A percentile compares a stretch with the other conserved stretches of the same genome.
Conservation (phyloP, 2,329 filamentous ascomycete species). For the Macrophomina phaseolina region DNA sequence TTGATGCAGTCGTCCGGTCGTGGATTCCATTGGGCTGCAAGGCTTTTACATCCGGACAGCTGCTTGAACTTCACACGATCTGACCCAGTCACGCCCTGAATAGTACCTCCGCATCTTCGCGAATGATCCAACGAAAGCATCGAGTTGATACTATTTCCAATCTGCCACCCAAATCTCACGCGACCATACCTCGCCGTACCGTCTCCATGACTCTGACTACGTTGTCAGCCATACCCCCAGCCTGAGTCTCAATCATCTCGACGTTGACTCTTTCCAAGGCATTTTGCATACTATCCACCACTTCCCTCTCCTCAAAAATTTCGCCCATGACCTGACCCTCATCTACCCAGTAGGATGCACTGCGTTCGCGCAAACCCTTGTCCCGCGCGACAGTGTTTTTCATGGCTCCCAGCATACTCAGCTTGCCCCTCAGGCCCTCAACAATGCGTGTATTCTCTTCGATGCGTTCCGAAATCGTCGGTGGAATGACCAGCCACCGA, state of each 20-base stretch:
- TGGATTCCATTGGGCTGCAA: too few species aligned
- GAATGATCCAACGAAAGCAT: not conserved
- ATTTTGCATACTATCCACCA: slow-evolving; percentile 72
- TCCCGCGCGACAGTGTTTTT: slow-evolving; percentile 82
- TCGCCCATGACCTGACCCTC: slow-evolving; percentile 75
- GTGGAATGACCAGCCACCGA: slow-evolving; percentile 72
- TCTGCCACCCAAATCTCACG: not conserved
- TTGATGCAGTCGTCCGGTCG: too few species aligned
- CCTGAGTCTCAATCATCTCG: slow-evolving; percentile 64
- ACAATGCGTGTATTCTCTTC: slow-evolving; percentile 64
- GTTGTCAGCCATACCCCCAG: slow-evolving; percentile 56
- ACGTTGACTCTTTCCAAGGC: slow-evolving; percentile 71
- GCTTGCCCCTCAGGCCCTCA: slow-evolving; percentile 65
- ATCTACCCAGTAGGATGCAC: slow-evolving; percentile 78
- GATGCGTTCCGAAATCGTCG: slow-evolving; percentile 68
- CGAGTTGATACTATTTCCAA: not conserved
- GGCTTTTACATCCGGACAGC: too few species aligned
- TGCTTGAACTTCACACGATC: too few species aligned
- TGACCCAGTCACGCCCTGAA: too few species aligned
- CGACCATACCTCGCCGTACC: slow-evolving; percentile 6
- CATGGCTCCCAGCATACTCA: slow-evolving; percentile 75
- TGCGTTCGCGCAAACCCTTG: slow-evolving; percentile 68
- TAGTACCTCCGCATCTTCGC: too few species aligned
- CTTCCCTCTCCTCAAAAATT: slow-evolving; percentile 79
- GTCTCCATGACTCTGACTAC: slow-evolving; percentile 33